phyloP scores from a whole-genome alignment of 225 moss, liverwort and hornwort genomes.

The Thuidium tamariscinum region DNA sequence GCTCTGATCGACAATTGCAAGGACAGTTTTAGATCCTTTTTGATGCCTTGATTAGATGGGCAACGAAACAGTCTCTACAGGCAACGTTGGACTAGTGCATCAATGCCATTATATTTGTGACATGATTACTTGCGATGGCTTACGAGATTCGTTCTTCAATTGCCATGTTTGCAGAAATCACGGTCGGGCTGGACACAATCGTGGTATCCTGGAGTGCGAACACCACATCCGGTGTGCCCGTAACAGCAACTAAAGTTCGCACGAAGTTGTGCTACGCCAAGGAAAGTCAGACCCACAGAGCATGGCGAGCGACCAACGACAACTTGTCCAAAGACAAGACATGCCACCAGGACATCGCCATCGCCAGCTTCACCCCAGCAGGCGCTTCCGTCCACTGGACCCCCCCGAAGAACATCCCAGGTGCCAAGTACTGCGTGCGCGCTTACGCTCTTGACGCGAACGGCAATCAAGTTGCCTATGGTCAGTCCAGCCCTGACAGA shows the following conservation, averaged over 20 bases:
- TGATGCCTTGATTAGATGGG: neutral
- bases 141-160: neutral
- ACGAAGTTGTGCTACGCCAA: slow-evolving; percentile 47
- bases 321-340: slow-evolving; percentile 55
- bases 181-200: slow-evolving; percentile 23
- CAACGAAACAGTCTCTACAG: neutral
- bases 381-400: slow-evolving; percentile 19
- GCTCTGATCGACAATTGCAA: neutral
- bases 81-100: neutral
- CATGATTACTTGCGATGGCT: neutral
- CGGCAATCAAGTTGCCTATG: slow-evolving; percentile 25
- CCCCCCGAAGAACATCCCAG: slow-evolving; percentile 23
- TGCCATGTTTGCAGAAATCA: slow-evolving; percentile 16
- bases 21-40: neutral
- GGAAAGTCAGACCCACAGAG: slow-evolving; percentile 35
- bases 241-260: slow-evolving; percentile 14
- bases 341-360: slow-evolving; percentile 19
- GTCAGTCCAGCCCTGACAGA: slow-evolving; percentile 44
- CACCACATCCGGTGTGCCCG: neutral
- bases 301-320: slow-evolving; percentile 44
- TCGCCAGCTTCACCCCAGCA: slow-evolving; percentile 3
- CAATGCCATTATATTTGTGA: neutral
- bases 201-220: slow-evolving; percentile 46
- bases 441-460: slow-evolving; percentile 37
- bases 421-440: slow-evolving; percentile 49